Evolutionary conservation across 2,329 filamentous ascomycete genomes (phyloP).

Genomic region (Aspergillus tamarii): DNA sequence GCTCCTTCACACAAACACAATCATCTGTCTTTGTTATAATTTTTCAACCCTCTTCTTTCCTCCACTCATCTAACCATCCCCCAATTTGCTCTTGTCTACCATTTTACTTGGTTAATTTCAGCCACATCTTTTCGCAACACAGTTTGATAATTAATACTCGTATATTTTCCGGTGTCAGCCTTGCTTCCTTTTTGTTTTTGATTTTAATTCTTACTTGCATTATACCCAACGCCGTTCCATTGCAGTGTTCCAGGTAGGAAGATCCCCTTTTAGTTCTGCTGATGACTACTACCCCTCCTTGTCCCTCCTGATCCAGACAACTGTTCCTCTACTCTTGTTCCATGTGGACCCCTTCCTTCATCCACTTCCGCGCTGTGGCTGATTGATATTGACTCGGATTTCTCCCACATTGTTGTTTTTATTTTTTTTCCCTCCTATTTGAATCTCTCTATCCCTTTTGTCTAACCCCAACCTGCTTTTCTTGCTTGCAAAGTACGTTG

Average conservation of each 20-base stretch:
- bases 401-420: conserved; percentile 5
- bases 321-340: conserved; percentile 11
- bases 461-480: not conserved
- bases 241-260: conserved; percentile 11
- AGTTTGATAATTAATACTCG: conserved; percentile 3
- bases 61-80: conserved; percentile 1
- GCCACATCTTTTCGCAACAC: not conserved
- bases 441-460: conserved; percentile 6
- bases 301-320: conserved; percentile 18
- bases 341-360: conserved; percentile 16
- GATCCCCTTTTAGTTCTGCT: conserved; percentile 8
- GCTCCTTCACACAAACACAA: not conserved
- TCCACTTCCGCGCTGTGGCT: conserved; percentile 8
- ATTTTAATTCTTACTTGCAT: not conserved
- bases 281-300: conserved; percentile 17
- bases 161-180: conserved; percentile 4
- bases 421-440: not conserved
- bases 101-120: not conserved
- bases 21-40: not conserved
- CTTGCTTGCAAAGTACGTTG: not conserved
- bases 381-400: conserved; percentile 17
- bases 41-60: conserved; percentile 1
- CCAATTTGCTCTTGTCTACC: not conserved
- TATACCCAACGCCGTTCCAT: conserved; percentile 3
- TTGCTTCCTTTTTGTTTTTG: conserved; percentile 2